Percentiles rank a stretch among this genome's conserved stretches.
Evolutionary conservation across 2,329 filamentous ascomycete genomes (phyloP).

Genomic region (Fonsecaea erecta): DNA sequence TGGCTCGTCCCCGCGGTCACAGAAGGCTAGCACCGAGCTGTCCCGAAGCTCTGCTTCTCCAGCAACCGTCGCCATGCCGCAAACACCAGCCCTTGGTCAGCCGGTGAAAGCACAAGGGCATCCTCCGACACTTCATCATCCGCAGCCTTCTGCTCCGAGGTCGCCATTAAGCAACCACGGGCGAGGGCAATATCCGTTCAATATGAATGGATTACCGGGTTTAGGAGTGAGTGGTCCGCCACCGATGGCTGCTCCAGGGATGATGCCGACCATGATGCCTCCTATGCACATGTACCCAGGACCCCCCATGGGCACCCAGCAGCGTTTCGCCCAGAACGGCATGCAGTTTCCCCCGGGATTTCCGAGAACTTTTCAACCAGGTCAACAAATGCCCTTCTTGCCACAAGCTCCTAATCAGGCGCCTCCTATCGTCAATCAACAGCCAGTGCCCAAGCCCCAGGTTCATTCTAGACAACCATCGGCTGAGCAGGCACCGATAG

Average conservation of each 20-base stretch:
- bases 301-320: slow-evolving; percentile 59
- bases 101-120: slow-evolving; percentile 62
- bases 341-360: slow-evolving; percentile 64
- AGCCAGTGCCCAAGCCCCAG: slow-evolving; percentile 48
- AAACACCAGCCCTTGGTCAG: slow-evolving; percentile 68
- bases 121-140: slow-evolving; percentile 59
- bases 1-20: slow-evolving; percentile 66
- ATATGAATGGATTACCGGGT: slow-evolving; percentile 57
- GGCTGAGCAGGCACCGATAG: slow-evolving; percentile 71
- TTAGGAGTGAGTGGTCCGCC: slow-evolving; percentile 64
- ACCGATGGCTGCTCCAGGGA: slow-evolving; percentile 59
- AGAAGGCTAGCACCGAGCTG: slow-evolving; percentile 56
- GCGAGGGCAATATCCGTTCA: slow-evolving; percentile 60
- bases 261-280: slow-evolving; percentile 58
- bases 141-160: slow-evolving; percentile 64
- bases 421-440: slow-evolving; percentile 43
- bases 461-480: slow-evolving; percentile 79
- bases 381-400: slow-evolving; percentile 54
- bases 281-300: slow-evolving; percentile 59
- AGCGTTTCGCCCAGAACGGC: slow-evolving; percentile 57
- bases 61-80: slow-evolving; percentile 65
- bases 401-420: slow-evolving; percentile 47
- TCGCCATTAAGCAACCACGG: slow-evolving; percentile 68
- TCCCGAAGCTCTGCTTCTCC: slow-evolving; percentile 68
- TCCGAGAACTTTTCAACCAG: slow-evolving; percentile 63